Conservation (phyloP, 192 early-diverging fungal genomes). For the Diversispora eburnea region DNA sequence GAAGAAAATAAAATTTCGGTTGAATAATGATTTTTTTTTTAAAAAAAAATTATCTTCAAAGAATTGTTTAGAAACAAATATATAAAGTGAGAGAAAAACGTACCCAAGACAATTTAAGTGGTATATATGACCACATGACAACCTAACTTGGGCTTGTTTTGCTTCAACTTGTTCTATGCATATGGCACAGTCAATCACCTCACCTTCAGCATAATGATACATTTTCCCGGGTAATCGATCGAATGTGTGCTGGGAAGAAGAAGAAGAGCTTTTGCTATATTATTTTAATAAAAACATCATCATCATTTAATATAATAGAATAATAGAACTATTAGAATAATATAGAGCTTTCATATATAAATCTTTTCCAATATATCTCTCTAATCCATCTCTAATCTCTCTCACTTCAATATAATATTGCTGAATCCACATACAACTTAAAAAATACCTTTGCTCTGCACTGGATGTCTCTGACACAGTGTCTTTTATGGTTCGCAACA, state of each 20-base stretch:
- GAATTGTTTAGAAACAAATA: neutral
- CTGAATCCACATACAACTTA: neutral
- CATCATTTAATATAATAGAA: neutral
- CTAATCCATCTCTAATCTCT: no score
- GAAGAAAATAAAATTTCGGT: no score
- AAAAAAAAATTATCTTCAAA: neutral
- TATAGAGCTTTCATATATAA: neutral
- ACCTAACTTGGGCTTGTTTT: constrained; percentile 14
- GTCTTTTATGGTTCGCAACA: neutral
- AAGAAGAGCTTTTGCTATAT: neutral
- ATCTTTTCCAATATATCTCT: neutral
- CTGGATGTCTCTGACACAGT: neutral
- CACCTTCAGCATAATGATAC: constrained; percentile 22
- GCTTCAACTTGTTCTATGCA: constrained; percentile 15
- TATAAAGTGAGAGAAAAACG: neutral
- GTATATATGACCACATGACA: constrained; percentile 17
- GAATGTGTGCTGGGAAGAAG: neutral
- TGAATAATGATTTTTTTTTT: neutral
- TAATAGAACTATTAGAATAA: neutral
- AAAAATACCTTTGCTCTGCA: neutral
- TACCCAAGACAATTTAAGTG: constrained; percentile 17
- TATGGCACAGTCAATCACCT: constrained; percentile 14
- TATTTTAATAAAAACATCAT: neutral
- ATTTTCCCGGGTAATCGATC: constrained; percentile 6
- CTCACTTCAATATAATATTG: no score